Conservation (phyloP, 1,284 basidiomycete genomes). For the Tylopilus sp. region DNA sequence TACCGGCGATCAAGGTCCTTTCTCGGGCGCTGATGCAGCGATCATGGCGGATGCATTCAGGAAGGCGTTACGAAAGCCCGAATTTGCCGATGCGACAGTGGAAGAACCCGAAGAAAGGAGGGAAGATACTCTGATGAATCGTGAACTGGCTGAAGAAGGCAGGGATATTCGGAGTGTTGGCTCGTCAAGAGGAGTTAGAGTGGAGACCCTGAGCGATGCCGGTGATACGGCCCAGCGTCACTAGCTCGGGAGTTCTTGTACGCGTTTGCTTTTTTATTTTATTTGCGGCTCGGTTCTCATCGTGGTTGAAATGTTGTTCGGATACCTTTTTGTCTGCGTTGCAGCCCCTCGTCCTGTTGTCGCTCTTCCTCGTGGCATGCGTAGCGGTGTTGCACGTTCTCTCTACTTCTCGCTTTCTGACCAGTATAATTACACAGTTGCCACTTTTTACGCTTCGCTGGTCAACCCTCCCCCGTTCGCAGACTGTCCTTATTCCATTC, state of each 20-base stretch:
- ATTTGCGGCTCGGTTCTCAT: slow-evolving; percentile 33
- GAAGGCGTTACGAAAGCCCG: slow-evolving; percentile 77
- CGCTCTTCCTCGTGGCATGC: slow-evolving; percentile 24
- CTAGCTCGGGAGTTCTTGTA: slow-evolving; percentile 36
- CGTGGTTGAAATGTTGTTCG: slow-evolving; percentile 32
- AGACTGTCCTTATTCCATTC: slow-evolving; percentile 28
- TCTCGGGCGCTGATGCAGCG: slow-evolving; percentile 78
- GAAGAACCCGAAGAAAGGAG: slow-evolving; percentile 58
- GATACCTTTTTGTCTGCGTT: slow-evolving; percentile 32
- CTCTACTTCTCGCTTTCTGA: slow-evolving; percentile 34
- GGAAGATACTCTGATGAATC: slow-evolving; percentile 51
- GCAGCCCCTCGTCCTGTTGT: slow-evolving; percentile 31
- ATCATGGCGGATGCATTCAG: slow-evolving; percentile 87
- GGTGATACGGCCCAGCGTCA: slow-evolving; percentile 52
- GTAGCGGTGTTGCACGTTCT: slow-evolving; percentile 29
- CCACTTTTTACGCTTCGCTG: slow-evolving; percentile 22
- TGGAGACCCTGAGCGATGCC: slow-evolving; percentile 63
- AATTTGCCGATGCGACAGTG: slow-evolving; percentile 62
- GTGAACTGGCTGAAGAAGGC: slow-evolving; percentile 78
- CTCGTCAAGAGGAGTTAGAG: slow-evolving; percentile 69
- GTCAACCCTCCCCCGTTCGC: slow-evolving; percentile 22
- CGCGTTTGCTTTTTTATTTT: slow-evolving; percentile 33
- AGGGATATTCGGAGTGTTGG: slow-evolving; percentile 76
- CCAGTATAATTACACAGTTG: slow-evolving; percentile 28
- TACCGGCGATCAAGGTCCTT: slow-evolving; percentile 56